Evolutionary conservation across 306 rosid species (phyloP).

Genomic region (Sesbania bispinosa): DNA sequence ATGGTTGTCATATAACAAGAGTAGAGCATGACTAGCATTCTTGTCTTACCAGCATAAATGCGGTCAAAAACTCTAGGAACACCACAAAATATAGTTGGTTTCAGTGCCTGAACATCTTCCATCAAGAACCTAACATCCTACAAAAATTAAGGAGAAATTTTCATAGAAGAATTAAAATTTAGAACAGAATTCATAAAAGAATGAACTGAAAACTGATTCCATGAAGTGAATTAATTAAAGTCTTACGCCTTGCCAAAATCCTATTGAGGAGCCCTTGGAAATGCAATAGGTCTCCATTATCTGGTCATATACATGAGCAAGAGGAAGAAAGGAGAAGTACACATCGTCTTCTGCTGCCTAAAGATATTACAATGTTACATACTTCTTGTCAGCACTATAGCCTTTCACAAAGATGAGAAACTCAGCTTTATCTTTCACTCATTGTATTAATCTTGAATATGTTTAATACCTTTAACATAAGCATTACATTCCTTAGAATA

Average conservation of each 20-base stretch:
- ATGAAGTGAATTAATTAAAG: neutral
- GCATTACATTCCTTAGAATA: too few species aligned
- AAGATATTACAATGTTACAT: neutral
- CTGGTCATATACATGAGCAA: slow-evolving; percentile 84
- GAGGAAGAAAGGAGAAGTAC: slow-evolving; percentile 68
- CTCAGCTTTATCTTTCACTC: neutral
- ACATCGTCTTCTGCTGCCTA: slow-evolving; percentile 38
- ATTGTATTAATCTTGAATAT: neutral
- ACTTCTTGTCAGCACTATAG: neutral
- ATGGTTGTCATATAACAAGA: neutral
- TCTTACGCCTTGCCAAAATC: slow-evolving; percentile 68
- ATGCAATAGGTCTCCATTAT: slow-evolving; percentile 79
- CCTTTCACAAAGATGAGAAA: slow-evolving; percentile 7
- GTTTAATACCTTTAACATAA: neutral
- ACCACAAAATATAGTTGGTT: slow-evolving; percentile 83
- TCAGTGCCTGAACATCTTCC: slow-evolving; percentile 75
- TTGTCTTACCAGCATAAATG: slow-evolving; percentile 49
- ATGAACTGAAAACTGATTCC: neutral
- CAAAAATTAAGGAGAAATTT: slow-evolving; percentile 17
- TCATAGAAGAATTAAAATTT: slow-evolving; percentile 11
- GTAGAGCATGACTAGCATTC: neutral
- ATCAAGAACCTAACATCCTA: slow-evolving; percentile 83
- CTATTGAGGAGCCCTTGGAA: slow-evolving; percentile 55
- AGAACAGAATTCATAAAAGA: neutral
- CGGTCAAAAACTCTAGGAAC: slow-evolving; percentile 95